Evolutionary conservation across 495 filamentous ascomycete species (phyloP).

Genomic region (Hypoxylon crocopeplum): DNA sequence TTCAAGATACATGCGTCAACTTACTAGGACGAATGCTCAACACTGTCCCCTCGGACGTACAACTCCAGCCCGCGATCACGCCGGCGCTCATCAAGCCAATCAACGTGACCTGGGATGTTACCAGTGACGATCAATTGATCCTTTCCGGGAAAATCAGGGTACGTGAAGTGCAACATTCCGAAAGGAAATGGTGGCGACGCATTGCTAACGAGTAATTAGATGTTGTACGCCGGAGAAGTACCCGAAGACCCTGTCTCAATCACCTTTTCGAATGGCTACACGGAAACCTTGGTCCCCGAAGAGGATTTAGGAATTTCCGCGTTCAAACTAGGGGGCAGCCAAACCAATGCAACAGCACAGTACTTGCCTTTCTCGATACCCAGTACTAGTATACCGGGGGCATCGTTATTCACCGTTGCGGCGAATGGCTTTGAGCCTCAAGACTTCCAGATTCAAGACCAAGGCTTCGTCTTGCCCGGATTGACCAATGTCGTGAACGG

Average conservation of each 20-base stretch:
- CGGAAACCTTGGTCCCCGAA: slow-evolving; percentile 20
- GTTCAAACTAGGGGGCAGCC: slow-evolving; percentile 17
- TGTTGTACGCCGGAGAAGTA: slow-evolving; percentile 18
- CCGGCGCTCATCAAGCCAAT: slow-evolving; percentile 58
- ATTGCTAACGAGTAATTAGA: slow-evolving; percentile 12
- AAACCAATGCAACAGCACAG: slow-evolving; percentile 25
- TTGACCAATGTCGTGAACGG: slow-evolving; percentile 19
- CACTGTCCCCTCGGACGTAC: slow-evolving; percentile 49
- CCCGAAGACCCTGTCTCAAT: slow-evolving; percentile 16
- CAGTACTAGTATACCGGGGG: background rate
- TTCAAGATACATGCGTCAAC: slow-evolving; percentile 47
- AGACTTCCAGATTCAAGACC: slow-evolving; percentile 37
- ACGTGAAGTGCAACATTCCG: slow-evolving; percentile 3
- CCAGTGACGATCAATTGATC: slow-evolving; percentile 12
- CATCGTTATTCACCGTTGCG: slow-evolving; percentile 31
- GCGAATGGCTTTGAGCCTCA: slow-evolving; percentile 13
- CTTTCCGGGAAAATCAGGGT: slow-evolving; percentile 38
- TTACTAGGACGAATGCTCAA: slow-evolving; percentile 58
- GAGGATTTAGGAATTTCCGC: slow-evolving; percentile 23
- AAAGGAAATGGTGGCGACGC: background rate
- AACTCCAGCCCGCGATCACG: slow-evolving; percentile 48
- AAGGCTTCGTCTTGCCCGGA: slow-evolving; percentile 37
- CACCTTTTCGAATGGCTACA: slow-evolving; percentile 35
- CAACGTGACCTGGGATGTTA: slow-evolving; percentile 41
- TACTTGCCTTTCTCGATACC: slow-evolving; percentile 29